phyloP scores from a whole-genome alignment of 768 basidiomycete species.

The Russula earlei region DNA sequence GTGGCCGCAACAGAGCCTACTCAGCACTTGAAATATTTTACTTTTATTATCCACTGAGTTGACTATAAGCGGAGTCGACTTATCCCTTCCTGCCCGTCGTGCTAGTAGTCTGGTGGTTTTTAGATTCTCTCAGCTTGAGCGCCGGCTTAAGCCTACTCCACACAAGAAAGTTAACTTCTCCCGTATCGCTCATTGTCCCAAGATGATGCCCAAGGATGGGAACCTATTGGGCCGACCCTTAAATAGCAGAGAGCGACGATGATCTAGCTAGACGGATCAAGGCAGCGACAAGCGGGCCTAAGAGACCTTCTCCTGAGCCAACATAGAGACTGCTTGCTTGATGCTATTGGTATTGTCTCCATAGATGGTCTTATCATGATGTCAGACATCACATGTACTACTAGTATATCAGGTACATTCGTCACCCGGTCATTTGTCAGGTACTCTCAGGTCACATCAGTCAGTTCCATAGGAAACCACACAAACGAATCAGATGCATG shows the following conservation, averaged over 20 bases:
- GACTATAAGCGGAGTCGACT: too few relatives aligned
- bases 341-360: not conserved
- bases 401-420: too few relatives aligned
- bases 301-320: not conserved
- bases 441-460: too few relatives aligned
- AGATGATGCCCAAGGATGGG: not conserved
- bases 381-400: too few relatives aligned
- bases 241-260: not conserved
- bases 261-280: not conserved
- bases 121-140: not conserved
- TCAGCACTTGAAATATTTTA: too few relatives aligned
- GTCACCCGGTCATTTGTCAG: too few relatives aligned
- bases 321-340: slow-evolving; percentile 6
- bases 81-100: too few relatives aligned
- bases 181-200: not conserved
- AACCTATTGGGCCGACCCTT: not conserved
- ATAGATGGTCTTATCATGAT: not conserved
- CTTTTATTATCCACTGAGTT: too few relatives aligned
- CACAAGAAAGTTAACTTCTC: not conserved
- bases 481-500: too few relatives aligned
- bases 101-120: too few relatives aligned
- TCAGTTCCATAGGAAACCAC: too few relatives aligned
- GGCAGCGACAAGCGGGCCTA: not conserved
- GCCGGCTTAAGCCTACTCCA: slow-evolving; percentile 2
- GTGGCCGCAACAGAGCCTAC: too few relatives aligned